Conservation (phyloP, 2,329 filamentous ascomycete genomes). For the Fusarium abutilonis region DNA sequence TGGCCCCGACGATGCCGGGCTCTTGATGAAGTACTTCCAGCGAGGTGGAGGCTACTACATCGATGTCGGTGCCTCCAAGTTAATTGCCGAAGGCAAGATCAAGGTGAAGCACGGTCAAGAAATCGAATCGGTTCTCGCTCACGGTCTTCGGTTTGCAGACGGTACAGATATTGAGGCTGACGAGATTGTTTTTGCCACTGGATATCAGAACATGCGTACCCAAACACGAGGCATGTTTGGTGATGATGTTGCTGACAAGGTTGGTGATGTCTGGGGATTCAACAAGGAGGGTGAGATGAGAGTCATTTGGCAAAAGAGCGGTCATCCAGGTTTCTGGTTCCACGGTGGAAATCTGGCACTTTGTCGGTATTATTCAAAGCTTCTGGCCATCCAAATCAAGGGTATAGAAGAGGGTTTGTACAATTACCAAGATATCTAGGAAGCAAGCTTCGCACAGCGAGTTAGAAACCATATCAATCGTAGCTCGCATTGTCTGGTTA, state of each 20-base stretch:
- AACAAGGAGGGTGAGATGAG: slow-evolving; percentile 66
- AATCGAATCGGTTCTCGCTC: slow-evolving; percentile 60
- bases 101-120: slow-evolving; percentile 69
- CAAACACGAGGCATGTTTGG: slow-evolving; percentile 71
- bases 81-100: slow-evolving; percentile 72
- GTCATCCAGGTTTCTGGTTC: slow-evolving; percentile 73
- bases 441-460: neutral
- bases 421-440: slow-evolving; percentile 45
- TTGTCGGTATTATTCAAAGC: slow-evolving; percentile 67
- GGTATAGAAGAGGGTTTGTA: slow-evolving; percentile 54
- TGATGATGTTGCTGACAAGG: slow-evolving; percentile 65
- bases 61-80: slow-evolving; percentile 70
- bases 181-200: slow-evolving; percentile 70
- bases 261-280: slow-evolving; percentile 70
- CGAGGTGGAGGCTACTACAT: slow-evolving; percentile 77
- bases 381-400: slow-evolving; percentile 64
- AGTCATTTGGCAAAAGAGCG: slow-evolving; percentile 67
- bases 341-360: slow-evolving; percentile 72
- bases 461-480: no score
- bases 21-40: slow-evolving; percentile 71
- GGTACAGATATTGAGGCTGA: slow-evolving; percentile 67
- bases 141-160: slow-evolving; percentile 61
- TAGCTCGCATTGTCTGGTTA: no score
- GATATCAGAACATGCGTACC: slow-evolving; percentile 74
- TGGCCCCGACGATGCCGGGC: slow-evolving; percentile 65